Conservation (phyloP, 2,329 filamentous ascomycete genomes). For the Talaromyces marneffei region DNA sequence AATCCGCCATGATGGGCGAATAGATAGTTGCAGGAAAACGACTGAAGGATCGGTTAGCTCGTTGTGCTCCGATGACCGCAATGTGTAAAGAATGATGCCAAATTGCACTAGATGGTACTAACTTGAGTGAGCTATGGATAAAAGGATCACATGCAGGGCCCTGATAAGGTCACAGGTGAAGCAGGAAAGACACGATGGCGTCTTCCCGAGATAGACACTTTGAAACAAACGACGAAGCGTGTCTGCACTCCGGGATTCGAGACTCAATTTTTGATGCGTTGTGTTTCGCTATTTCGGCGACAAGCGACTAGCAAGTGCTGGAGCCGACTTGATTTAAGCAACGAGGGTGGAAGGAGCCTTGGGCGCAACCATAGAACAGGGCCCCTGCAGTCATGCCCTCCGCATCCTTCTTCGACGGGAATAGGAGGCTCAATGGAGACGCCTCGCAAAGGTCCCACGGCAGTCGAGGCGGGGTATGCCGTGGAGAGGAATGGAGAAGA, state of each 20-base stretch:
- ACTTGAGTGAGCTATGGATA: not conserved
- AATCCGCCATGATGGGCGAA: slow-evolving; percentile 52
- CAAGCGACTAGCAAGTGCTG: not conserved
- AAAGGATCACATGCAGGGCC: slow-evolving; percentile 12
- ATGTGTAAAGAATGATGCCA: not conserved
- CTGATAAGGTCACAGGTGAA: slow-evolving; percentile 6
- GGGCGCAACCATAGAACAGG: slow-evolving; percentile 37
- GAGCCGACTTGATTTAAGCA: not conserved
- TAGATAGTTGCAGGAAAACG: not conserved
- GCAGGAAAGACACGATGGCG: not conserved
- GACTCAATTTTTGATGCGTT: not conserved
- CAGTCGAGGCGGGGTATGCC: slow-evolving; percentile 13
- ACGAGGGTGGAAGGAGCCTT: slow-evolving; percentile 33
- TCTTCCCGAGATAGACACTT: not conserved
- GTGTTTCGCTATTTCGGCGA: not conserved
- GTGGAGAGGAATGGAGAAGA: not conserved
- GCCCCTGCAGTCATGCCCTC: slow-evolving; percentile 36
- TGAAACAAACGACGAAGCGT: not conserved
- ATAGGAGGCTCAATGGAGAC: slow-evolving; percentile 15
- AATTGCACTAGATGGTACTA: not conserved
- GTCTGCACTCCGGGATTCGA: not conserved
- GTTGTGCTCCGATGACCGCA: slow-evolving; percentile 13
- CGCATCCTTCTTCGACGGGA: slow-evolving; percentile 27
- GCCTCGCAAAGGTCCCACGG: slow-evolving; percentile 10
- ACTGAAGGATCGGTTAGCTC: not conserved